Evolutionary conservation across 495 filamentous ascomycete genomes (phyloP).

Genomic region (Aspergillus steynii): DNA sequence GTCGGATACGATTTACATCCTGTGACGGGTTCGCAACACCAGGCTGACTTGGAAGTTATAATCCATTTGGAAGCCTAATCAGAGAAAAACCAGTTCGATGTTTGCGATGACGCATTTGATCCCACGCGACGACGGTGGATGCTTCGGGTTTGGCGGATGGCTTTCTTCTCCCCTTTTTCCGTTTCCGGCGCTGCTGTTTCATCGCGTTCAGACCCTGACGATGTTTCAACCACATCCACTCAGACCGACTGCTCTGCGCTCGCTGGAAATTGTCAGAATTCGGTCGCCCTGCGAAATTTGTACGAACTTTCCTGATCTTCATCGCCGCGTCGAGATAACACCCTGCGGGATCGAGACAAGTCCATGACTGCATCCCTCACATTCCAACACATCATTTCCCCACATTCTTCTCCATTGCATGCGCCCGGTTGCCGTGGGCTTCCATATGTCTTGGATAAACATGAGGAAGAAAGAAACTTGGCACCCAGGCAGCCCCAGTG

Average conservation of each 20-base stretch:
- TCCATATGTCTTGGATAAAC: not conserved
- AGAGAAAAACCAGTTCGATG: not conserved
- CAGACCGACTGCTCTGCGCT: not conserved
- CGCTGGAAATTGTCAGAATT: not conserved
- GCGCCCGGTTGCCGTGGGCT: not conserved
- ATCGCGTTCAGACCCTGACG: conserved; percentile 5
- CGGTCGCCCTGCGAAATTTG: not conserved
- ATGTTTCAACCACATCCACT: not conserved
- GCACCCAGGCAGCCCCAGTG: not conserved
- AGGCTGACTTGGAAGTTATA: not conserved
- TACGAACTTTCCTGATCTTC: not conserved
- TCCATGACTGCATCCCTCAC: conserved; percentile 4
- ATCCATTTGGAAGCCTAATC: not conserved
- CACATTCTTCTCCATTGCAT: conserved; percentile 22
- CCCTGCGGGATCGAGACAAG: not conserved
- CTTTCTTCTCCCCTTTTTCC: conserved; percentile 4
- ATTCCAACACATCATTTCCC: conserved; percentile 15
- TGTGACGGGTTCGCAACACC: not conserved
- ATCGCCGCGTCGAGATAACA: not conserved
- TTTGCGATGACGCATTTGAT: not conserved
- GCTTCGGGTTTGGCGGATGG: conserved; percentile 1
- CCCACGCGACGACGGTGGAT: not conserved
- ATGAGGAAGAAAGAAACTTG: not conserved
- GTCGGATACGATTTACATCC: not conserved
- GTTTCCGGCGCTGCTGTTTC: conserved; percentile 24